A percentile compares a stretch with the other conserved stretches of the same genome.
These are phyloP conservation scores for Aspergillus bridgeri DNA, from an alignment of 495 filamentous ascomycete genomes.

Conservation along the genomic window DNA sequence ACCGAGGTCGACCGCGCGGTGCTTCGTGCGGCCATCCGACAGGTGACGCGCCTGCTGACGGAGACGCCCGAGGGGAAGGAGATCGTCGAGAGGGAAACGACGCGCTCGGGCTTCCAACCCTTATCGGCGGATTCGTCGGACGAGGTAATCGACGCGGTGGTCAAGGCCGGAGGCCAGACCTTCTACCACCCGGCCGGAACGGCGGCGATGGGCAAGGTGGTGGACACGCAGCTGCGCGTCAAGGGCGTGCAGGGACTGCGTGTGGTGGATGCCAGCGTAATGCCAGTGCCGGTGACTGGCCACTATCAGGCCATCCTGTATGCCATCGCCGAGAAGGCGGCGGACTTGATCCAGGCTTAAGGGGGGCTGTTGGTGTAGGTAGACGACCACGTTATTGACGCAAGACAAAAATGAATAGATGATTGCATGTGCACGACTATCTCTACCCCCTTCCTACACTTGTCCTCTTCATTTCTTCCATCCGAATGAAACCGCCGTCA, in stretches of 20 bases:
- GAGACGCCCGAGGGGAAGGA: slow-evolving; percentile 20
- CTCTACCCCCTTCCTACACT: too few relatives aligned
- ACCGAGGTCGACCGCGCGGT: slow-evolving; percentile 33
- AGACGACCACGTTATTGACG: too few relatives aligned
- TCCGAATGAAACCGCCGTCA: not conserved
- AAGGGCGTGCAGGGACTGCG: slow-evolving; percentile 35
- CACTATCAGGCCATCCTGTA: slow-evolving; percentile 33
- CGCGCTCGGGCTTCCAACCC: slow-evolving; percentile 14
- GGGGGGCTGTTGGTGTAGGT: too few relatives aligned
- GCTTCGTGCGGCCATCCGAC: slow-evolving; percentile 22
- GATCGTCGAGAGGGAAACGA: slow-evolving; percentile 21
- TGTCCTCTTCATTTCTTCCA: not conserved
- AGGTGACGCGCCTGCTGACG: slow-evolving; percentile 5
- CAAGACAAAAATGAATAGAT: too few relatives aligned
- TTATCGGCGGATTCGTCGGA: slow-evolving; percentile 24
- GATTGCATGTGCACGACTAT: too few relatives aligned
- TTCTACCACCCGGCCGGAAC: slow-evolving; percentile 31
- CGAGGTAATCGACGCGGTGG: slow-evolving; percentile 26
- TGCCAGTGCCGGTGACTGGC: slow-evolving; percentile 30
- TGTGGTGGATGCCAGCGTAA: slow-evolving; percentile 39
- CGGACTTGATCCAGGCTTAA: slow-evolving; percentile 16
- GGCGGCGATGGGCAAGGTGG: slow-evolving; percentile 39
- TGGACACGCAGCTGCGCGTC: slow-evolving; percentile 36
- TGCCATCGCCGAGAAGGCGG: slow-evolving; percentile 37
- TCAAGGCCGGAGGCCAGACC: slow-evolving; percentile 19